Percentiles rank a stretch among this genome's conserved stretches.
phyloP scores from a whole-genome alignment of 129 eudicot genomes.

The Centella asiatica region DNA sequence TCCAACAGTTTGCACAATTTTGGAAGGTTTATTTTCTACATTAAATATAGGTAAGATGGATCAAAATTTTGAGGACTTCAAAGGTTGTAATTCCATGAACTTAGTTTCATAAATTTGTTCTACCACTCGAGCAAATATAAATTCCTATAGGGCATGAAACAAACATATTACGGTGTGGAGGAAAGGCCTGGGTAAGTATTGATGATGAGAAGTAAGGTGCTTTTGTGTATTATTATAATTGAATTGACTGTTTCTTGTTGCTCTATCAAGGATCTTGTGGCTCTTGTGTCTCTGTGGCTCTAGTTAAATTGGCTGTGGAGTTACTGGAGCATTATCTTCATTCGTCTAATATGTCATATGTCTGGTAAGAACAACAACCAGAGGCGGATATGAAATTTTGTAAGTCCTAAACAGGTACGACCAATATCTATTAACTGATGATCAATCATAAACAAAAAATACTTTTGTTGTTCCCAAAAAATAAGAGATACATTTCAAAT shows the following conservation, averaged over 20 bases:
- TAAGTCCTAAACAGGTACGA: background rate
- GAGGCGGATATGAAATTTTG: background rate
- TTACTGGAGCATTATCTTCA: too few relatives aligned
- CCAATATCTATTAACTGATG: conserved; percentile 1
- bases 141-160: background rate
- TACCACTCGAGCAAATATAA: background rate
- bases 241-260: too few relatives aligned
- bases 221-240: too few relatives aligned
- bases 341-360: too few relatives aligned
- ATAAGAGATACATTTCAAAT: too few relatives aligned
- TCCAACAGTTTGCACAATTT: background rate
- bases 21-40: conserved; percentile 2
- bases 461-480: too few relatives aligned
- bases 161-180: background rate
- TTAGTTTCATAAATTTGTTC: background rate
- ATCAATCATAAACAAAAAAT: background rate
- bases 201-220: background rate
- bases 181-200: background rate
- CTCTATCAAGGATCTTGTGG: background rate
- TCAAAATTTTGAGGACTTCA: too few relatives aligned
- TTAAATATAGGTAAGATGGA: background rate
- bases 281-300: background rate
- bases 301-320: background rate
- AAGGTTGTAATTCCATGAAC: too few relatives aligned
- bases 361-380: background rate